phyloP scores from a whole-genome alignment of 495 filamentous ascomycete species.

The Patellaria atrata region DNA sequence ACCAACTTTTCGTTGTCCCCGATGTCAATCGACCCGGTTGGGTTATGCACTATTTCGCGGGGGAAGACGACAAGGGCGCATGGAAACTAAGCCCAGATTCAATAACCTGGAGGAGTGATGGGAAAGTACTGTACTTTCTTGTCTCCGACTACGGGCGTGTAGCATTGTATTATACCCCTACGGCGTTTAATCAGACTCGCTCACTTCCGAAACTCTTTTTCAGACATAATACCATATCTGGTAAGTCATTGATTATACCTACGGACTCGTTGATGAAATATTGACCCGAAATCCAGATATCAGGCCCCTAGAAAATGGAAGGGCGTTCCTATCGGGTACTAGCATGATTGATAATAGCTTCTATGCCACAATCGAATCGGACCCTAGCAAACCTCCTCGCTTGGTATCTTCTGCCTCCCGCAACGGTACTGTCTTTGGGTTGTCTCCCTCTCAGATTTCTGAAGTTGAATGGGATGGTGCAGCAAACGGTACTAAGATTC shows the following conservation, averaged over 20 bases:
- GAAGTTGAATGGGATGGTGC: conserved; percentile 28
- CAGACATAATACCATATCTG: conserved; percentile 10
- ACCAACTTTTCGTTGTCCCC: conserved; percentile 50
- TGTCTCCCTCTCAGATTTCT: conserved; percentile 29
- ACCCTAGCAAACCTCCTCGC: conserved; percentile 2
- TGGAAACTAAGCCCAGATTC: conserved; percentile 21
- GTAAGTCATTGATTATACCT: neutral
- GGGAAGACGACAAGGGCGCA: conserved; percentile 13
- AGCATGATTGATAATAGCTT: conserved; percentile 28
- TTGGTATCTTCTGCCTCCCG: conserved; percentile 42
- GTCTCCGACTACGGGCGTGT: conserved; percentile 21
- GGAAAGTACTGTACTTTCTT: conserved; percentile 13
- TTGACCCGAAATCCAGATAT: conserved; percentile 5
- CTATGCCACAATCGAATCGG: conserved; percentile 17
- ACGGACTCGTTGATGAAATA: neutral
- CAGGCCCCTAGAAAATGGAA: conserved; percentile 12
- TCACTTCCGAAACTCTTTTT: conserved; percentile 10
- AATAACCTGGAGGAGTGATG: conserved; percentile 21
- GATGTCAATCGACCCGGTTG: conserved; percentile 32
- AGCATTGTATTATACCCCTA: conserved; percentile 10
- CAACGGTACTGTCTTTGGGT: conserved; percentile 53
- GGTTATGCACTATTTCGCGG: conserved; percentile 41
- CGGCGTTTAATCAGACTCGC: neutral
- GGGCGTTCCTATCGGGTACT: conserved; percentile 25
- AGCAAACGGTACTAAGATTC: conserved; percentile 24